Evolutionary conservation across 2,329 filamentous ascomycete genomes (phyloP), one percentile per base, ranked within the genome.

Genomic region (Trichophyton schoenleinii): DNA sequence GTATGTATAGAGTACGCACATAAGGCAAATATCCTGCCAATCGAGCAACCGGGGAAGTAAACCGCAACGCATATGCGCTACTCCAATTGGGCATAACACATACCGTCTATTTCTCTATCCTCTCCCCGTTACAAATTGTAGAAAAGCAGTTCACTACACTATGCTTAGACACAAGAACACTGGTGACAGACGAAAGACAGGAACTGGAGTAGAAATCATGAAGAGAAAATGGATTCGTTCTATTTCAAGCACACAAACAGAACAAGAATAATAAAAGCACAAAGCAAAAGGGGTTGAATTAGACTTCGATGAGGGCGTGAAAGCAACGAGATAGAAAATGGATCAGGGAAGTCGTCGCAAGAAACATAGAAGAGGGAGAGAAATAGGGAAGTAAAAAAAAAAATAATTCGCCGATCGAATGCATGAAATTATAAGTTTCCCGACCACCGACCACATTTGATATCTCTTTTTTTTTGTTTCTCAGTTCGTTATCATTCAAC

Each of bases 381-480:
- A 59, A 28, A 38, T 36, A 7, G 48, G 48, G 20, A 46, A 36
- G 49, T 48, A 31, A 58, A 57, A 42, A 59, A 61, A n/a, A 38
- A 11, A 55, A 38, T 38, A 55, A 55, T 55, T 55, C 52, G 52
- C 52, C 52, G 52, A 55, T 55, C 52, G 52, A 55, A 55, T 55
- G 52, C 52, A 55, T 55, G 52, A 55, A 55, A 55, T 55, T 55
- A 55, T 34, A 55, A 36, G 52, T 55, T 55, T 55, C 52, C 52
- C 25, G 52, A 55, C 52, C 52, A 55, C 52, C 52, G 52, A 55
- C 52, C 52, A 55, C 28, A 55, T 55, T 38, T 55, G 52, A 55
- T 55, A 31, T 55, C 31, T 55, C 34, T 55, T 55, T 55, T 55
- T 55, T 31, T 55, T 28, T 55, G 31, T 28, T 36, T 55, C 34